These are phyloP conservation scores for Aspergillus ustus DNA, from an alignment of 2,329 filamentous ascomycete genomes.

Conservation along the genomic window DNA sequence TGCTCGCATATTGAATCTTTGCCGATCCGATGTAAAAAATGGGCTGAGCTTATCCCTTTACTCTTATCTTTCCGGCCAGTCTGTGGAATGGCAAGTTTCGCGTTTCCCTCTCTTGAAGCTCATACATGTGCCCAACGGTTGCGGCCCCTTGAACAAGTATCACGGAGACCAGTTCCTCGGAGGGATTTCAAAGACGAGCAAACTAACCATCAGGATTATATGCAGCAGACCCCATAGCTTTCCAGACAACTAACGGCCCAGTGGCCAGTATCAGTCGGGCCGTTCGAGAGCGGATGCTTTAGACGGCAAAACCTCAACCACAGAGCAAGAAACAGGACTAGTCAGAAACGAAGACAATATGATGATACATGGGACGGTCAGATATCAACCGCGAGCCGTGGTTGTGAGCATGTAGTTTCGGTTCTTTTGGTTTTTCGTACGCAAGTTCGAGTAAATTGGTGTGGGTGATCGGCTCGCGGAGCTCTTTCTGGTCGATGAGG, in stretches of 20 bases:
- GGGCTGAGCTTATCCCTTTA: slow-evolving; percentile 5
- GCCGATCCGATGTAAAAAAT: neutral
- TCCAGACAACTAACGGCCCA: slow-evolving; percentile 25
- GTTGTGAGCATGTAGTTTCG: slow-evolving; percentile 1
- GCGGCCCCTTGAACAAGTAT: neutral
- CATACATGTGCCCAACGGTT: neutral
- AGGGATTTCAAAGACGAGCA: slow-evolving; percentile 20
- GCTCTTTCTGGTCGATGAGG: slow-evolving; percentile 9
- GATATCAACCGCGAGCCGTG: slow-evolving; percentile 12
- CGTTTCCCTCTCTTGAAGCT: neutral
- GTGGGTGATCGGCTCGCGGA: slow-evolving; percentile 20
- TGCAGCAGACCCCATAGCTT: slow-evolving; percentile 41
- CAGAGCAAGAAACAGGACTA: slow-evolving; percentile 9
- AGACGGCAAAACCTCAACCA: slow-evolving; percentile 22
- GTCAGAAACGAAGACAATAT: slow-evolving; percentile 11
- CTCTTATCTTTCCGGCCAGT: slow-evolving; percentile 8
- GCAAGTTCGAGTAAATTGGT: slow-evolving; percentile 9
- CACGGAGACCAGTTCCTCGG: neutral
- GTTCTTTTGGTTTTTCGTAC: slow-evolving; percentile 14
- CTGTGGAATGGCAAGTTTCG: neutral
- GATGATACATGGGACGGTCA: slow-evolving; percentile 28
- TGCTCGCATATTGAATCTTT: neutral
- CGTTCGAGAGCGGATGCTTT: slow-evolving; percentile 24
- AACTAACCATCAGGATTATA: slow-evolving; percentile 47
- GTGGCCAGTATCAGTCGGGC: slow-evolving; percentile 29